Evolutionary conservation across 2,329 filamentous ascomycete genomes (phyloP).

Genomic region (Drechmeria coniospora): DNA sequence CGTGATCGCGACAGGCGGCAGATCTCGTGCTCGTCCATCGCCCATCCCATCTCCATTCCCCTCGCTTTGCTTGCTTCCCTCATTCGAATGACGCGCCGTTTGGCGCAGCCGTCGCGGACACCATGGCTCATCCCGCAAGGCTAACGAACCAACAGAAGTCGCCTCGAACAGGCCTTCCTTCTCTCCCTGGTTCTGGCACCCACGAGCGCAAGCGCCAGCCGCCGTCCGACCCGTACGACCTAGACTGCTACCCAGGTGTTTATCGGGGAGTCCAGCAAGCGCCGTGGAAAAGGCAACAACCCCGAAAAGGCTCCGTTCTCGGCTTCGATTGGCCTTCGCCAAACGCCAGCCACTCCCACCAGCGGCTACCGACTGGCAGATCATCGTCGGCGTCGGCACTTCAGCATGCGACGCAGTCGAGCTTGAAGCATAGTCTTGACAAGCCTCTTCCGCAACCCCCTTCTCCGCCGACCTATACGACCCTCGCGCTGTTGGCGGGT

Average conservation of each 20-base stretch:
- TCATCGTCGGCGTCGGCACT: conserved; percentile 7
- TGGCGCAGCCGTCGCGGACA: conserved; percentile 1
- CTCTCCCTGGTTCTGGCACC: conserved; percentile 28
- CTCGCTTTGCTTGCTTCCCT: not conserved
- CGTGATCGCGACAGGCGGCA: too few relatives aligned
- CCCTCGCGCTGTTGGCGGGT: conserved; percentile 12
- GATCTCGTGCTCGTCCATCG: too few relatives aligned
- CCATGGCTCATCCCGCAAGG: conserved; percentile 14
- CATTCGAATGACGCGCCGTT: not conserved
- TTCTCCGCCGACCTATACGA: conserved; percentile 10
- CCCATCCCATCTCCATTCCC: not conserved
- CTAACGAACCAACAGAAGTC: conserved; percentile 17
- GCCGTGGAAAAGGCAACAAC: conserved; percentile 25
- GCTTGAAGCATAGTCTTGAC: conserved; percentile 38
- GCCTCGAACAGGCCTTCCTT: conserved; percentile 16
- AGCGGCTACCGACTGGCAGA: conserved; percentile 5
- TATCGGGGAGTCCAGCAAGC: conserved; percentile 36
- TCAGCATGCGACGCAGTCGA: conserved; percentile 39
- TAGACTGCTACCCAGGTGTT: conserved; percentile 34
- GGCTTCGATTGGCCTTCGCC: conserved; percentile 16
- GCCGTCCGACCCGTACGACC: conserved; percentile 17
- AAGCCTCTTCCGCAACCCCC: conserved; percentile 42
- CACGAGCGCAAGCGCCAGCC: conserved; percentile 23
- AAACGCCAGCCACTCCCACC: conserved; percentile 1
- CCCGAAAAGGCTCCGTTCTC: conserved; percentile 28